Base-by-base conservation (phyloP, 352 stramenopile genomes). In the Globisporangium cylindrosporum region DNA sequence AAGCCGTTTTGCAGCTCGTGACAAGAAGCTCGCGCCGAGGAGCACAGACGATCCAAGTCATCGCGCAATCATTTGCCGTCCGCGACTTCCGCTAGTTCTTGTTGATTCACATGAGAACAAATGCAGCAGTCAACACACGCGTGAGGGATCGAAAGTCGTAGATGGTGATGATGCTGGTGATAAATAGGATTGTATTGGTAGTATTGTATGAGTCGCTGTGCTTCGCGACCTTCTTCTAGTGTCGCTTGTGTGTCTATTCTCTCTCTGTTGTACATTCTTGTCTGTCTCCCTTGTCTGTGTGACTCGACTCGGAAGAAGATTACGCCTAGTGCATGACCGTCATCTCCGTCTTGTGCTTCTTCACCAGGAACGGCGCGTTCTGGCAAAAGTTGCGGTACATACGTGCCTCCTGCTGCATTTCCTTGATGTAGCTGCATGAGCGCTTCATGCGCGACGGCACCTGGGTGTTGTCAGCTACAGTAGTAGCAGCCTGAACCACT, bases 401-500 rank as follows among this genome's bases (percentile, higher is more conserved):
- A 34, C 18, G 60, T 32, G 60, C 60, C 46, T 70, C 65, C 32
- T 67, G 60, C 57, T 72, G 67, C 67, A 68, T 68, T 18, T 68
- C 46, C 18, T 72, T 67, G 60, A 72, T 68, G 67, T 68, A 72
- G 60, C 60, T 72, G 60, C 54, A 67, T 18, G 67, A 53, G 12
- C 60, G 67, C 67, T 72, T 56, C 18, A 68, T 32, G 6, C 53
- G 66, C n/a, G 64, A 62, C 14, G 53, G 14, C 0, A 64, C 3
- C 15, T 64, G 38, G 3, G 7, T 51, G 36, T 15, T 6, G 20
- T n/a, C 38, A 46, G 3, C 36, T 14, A 43, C 38, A 46, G 38
- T 14, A 38, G 32, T 10, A 46, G 38, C 38, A 46, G 12, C 3
- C 20, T 14, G 5, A 7, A 46, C 12, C 38, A 22, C 25, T 24